Evolutionary conservation across 768 basidiomycete species (phyloP).

Genomic region (Termitomyces sp.): DNA sequence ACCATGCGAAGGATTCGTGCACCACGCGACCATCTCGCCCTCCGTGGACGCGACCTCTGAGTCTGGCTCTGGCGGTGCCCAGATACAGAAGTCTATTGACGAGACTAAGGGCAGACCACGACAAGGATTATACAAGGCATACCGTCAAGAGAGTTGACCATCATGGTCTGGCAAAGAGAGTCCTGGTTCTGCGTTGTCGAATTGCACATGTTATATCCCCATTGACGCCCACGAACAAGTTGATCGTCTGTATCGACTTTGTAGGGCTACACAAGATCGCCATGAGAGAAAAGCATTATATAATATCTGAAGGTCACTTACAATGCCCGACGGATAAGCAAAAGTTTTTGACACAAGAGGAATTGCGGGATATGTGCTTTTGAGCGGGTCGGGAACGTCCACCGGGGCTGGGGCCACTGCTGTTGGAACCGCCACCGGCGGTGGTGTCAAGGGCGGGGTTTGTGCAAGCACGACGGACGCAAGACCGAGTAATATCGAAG

Average conservation of each 20-base stretch:
- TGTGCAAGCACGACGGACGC: neutral
- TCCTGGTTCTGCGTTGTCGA: conserved; percentile 46
- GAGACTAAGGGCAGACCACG: neutral
- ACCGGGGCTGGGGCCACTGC: neutral
- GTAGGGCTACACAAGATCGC: conserved; percentile 18
- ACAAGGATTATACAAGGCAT: conserved; percentile 8
- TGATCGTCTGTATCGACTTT: conserved; percentile 25
- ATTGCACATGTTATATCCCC: conserved; percentile 59
- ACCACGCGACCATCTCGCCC: conserved; percentile 71
- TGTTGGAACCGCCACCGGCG: neutral
- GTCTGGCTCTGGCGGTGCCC: conserved; percentile 49
- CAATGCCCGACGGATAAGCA: conserved; percentile 36
- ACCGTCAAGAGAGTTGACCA: conserved; percentile 50
- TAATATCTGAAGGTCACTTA: conserved; percentile 17
- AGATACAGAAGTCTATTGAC: conserved; percentile 62
- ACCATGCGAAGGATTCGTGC: conserved; percentile 65
- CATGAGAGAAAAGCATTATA: neutral
- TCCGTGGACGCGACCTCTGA: conserved; percentile 61
- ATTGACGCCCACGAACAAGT: conserved; percentile 43
- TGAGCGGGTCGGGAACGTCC: conserved; percentile 4
- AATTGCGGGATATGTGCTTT: conserved; percentile 31
- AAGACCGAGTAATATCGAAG: conserved; percentile 2
- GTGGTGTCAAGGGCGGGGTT: conserved; percentile 2
- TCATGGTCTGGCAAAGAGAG: conserved; percentile 50
- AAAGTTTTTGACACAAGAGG: conserved; percentile 39